Evolutionary conservation across 306 rosid species (phyloP), one percentile per base, ranked within the genome.

Genomic region (Sicyos edulis): DNA sequence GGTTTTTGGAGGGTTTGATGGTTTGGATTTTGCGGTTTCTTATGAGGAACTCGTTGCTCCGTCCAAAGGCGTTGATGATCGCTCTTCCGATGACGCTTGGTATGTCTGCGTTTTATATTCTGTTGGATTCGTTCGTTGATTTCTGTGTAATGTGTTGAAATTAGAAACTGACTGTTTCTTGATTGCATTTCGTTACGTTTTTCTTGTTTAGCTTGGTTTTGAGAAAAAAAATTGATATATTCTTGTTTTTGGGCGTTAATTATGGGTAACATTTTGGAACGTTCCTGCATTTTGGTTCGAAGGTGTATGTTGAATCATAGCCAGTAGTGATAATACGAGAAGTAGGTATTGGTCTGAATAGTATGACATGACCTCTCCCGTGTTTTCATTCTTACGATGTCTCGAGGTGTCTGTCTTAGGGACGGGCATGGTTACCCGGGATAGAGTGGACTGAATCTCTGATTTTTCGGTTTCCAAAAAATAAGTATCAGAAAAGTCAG

Each of bases 51-150:
- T 92, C 86, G 80, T 84, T 80, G 72, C 80, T 57, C 79, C 70
- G 21, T 58, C 84, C 65, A 53, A 76, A 10, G 80, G 78, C 37
- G 77, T 10, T 16, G 77, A 51, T 13, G 74, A 66, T 8, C 82
- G 60, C 73, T 86, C 87, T 58, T 86, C 86, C 12, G 88, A 86
- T 0, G 96, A 88, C 63, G 88, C 90, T 66, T 92, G 98, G 98
- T 92, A 88, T 51, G 88, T 74, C 59, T 73, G n/a, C 6, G 32
- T 19, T 62, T 32, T 64, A 37, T 40, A 49, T 13, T 72, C 79
- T 78, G 21, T 8, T 24, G 3, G 26, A 45, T 59, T 80, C 51
- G 19, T 80, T 54, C 40, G 34, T 16, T 62, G 51, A 37, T 16
- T 82, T 82, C 17, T 45, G 22, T 70, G 80, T 59, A 73, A 56